These are phyloP conservation scores for Globisporangium spinosum DNA, from an alignment of 352 stramenopile genomes.

Conservation along the genomic window DNA sequence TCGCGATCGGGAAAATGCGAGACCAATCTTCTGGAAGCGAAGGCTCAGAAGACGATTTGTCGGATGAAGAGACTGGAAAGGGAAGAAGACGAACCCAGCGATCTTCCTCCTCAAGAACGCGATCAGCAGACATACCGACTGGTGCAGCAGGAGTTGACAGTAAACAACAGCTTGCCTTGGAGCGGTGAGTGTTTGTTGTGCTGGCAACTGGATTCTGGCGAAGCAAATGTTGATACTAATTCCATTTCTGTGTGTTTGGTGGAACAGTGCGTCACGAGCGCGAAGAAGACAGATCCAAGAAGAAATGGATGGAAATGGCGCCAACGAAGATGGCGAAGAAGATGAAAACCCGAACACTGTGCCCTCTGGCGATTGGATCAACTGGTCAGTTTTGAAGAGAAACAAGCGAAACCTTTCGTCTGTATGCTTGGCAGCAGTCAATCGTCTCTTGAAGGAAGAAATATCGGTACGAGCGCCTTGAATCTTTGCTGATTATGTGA, in stretches of 20 bases:
- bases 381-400: conserved; percentile 57
- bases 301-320: conserved; percentile 43
- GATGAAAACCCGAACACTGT: conserved; percentile 18
- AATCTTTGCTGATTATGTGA: background rate
- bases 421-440: conserved; percentile 58
- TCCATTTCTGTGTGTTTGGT: background rate
- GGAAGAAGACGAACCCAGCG: background rate
- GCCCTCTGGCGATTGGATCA: conserved; percentile 50
- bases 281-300: conserved; percentile 44
- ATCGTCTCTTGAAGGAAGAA: conserved; percentile 70
- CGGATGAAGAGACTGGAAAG: conserved; percentile 25
- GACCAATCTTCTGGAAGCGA: conserved; percentile 45
- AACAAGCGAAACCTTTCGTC: conserved; percentile 38
- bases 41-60: conserved; percentile 33
- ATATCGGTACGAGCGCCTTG: conserved; percentile 38
- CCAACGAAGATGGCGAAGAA: conserved; percentile 31
- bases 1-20: conserved; percentile 77
- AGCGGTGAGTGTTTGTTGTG: conserved; percentile 38
- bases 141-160: conserved; percentile 13
- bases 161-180: conserved; percentile 37
- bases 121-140: conserved; percentile 11
- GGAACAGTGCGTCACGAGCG: conserved; percentile 57
- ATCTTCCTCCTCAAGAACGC: conserved; percentile 7
- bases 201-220: background rate
- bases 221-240: background rate